Evolutionary conservation across 1,139 yeast species (phyloP).

Genomic region (Suhomyces coccinellae): DNA sequence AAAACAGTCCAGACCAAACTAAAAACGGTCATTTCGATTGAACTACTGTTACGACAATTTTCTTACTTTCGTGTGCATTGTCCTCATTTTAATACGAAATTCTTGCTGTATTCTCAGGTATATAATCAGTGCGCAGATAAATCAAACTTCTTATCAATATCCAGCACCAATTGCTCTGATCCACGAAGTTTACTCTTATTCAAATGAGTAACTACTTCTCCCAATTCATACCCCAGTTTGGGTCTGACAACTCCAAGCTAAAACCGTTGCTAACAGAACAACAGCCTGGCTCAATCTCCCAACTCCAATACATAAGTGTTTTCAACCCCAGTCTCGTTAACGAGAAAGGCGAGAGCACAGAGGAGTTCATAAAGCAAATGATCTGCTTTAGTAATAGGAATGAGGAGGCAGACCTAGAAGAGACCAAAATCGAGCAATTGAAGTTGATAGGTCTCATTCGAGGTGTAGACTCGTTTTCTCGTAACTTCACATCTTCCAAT

Average conservation of each 20-base stretch:
- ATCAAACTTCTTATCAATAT: not conserved
- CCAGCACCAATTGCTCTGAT: not conserved
- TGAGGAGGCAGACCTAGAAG: constrained; percentile 8
- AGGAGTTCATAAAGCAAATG: constrained; percentile 32
- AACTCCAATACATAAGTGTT: constrained; percentile 15
- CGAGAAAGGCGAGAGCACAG: constrained; percentile 25
- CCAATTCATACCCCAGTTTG: constrained; percentile 16
- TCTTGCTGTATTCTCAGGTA: not conserved
- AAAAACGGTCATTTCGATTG: no score
- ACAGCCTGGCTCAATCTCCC: constrained; percentile 5
- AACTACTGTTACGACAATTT: no score
- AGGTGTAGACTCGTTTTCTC: constrained; percentile 36
- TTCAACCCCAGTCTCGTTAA: constrained; percentile 14
- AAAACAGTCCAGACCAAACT: no score
- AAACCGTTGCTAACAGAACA: constrained; percentile 2
- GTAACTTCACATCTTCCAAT: constrained; percentile 17
- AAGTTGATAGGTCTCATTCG: constrained; percentile 39
- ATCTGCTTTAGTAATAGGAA: constrained; percentile 27
- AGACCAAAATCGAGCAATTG: constrained; percentile 26
- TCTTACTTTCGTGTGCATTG: no score
- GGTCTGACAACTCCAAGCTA: constrained; percentile 3
- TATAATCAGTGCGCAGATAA: not conserved
- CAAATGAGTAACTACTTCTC: constrained; percentile 19
- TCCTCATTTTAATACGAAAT: not conserved
- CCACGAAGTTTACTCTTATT: not conserved